Percentiles rank a stretch among this genome's conserved stretches.
phyloP scores from a whole-genome alignment of 2,329 filamentous ascomycete species.

The Trichoderma sp. region DNA sequence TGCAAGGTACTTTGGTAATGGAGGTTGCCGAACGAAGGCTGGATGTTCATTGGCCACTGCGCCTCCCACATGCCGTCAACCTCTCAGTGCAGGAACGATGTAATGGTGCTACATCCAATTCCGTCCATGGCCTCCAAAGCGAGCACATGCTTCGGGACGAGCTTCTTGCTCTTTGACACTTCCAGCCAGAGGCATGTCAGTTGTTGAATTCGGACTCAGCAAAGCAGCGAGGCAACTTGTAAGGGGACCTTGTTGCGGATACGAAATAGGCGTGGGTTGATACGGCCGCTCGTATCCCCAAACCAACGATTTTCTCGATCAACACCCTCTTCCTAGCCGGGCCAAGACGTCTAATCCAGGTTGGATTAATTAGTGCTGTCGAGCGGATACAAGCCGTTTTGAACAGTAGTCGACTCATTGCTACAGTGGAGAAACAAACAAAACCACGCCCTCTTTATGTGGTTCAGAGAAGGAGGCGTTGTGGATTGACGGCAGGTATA shows the following conservation, averaged over 20 bases:
- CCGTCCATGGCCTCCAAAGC: not conserved
- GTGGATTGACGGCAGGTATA: not conserved
- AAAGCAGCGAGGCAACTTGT: not conserved
- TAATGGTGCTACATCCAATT: not conserved
- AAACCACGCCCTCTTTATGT: not conserved
- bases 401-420: not conserved
- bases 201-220: not conserved
- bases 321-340: not conserved
- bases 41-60: constrained; percentile 15
- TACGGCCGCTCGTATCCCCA: not conserved
- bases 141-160: not conserved
- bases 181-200: not conserved
- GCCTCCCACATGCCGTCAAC: constrained; percentile 17
- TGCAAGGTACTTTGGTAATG: not conserved
- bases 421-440: not conserved
- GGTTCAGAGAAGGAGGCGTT: not conserved
- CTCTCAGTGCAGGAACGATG: constrained; percentile 14
- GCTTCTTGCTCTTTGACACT: not conserved
- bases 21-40: not conserved
- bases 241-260: not conserved
- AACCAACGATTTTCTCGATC: not conserved
- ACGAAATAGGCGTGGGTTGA: not conserved
- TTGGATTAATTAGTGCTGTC: not conserved
- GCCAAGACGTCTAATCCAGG: not conserved
- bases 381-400: not conserved